Evolutionary conservation across 2,329 filamentous ascomycete genomes (phyloP).

Genomic region (Phialophora macrospora): DNA sequence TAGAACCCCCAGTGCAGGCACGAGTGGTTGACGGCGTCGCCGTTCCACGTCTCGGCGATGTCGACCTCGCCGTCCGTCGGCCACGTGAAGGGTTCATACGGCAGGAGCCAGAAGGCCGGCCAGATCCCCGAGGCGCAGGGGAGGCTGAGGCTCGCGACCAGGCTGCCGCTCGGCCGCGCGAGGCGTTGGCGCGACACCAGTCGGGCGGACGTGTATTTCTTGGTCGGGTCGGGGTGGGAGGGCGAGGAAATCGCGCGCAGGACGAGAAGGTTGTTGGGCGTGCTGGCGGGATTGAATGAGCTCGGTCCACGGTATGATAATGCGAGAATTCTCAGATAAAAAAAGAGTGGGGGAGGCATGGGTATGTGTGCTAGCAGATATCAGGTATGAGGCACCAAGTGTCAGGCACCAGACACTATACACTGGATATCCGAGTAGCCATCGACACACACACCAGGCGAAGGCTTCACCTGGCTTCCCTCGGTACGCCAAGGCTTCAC

Average conservation of each 20-base stretch:
- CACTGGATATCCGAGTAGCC: no score
- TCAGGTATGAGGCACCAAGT: no score
- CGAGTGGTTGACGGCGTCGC: conserved; percentile 35
- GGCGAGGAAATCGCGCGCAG: conserved; percentile 35
- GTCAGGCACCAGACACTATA: no score
- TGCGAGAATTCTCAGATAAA: background rate
- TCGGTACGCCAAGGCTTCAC: no score
- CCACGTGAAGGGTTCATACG: conserved; percentile 39
- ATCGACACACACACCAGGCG: no score
- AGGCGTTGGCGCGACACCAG: conserved; percentile 38
- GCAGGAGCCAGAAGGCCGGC: conserved; percentile 40
- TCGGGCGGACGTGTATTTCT: conserved; percentile 38
- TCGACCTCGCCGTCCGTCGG: conserved; percentile 39
- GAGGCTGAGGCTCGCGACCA: conserved; percentile 34
- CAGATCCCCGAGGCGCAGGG: conserved; percentile 37
- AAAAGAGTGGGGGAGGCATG: background rate
- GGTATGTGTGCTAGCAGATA: background rate
- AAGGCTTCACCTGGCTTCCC: no score
- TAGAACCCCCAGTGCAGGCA: conserved; percentile 40
- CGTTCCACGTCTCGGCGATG: conserved; percentile 40
- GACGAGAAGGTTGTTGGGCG: conserved; percentile 35
- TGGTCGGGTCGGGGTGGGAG: conserved; percentile 27
- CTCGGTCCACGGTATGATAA: background rate
- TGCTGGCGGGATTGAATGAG: conserved; percentile 16
- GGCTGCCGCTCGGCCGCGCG: conserved; percentile 31